Evolutionary conservation across 2,329 filamentous ascomycete genomes (phyloP).

Genomic region (Thermoascus crustaceus): DNA sequence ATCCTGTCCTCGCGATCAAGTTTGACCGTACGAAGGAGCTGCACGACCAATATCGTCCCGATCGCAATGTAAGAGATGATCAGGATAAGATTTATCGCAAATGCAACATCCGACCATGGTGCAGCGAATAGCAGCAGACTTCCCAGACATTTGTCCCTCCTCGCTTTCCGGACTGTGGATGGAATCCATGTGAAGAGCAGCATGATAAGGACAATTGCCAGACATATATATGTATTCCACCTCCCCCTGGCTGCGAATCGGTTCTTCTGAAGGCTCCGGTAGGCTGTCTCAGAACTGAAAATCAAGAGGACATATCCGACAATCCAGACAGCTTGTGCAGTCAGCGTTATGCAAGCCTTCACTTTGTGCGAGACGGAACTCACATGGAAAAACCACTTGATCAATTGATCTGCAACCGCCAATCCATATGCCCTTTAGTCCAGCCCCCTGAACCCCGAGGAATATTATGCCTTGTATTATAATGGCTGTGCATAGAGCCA

Average conservation of each 20-base stretch:
- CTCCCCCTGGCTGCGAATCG: conserved; percentile 11
- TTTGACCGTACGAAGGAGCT: conserved; percentile 12
- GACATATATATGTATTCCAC: conserved; percentile 13
- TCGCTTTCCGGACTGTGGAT: conserved; percentile 9
- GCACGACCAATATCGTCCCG: conserved; percentile 9
- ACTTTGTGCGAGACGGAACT: background rate
- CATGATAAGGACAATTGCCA: conserved; percentile 8
- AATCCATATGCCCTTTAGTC: conserved; percentile 6
- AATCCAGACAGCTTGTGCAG: conserved; percentile 16
- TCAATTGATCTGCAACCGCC: conserved; percentile 8
- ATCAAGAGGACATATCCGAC: conserved; percentile 16
- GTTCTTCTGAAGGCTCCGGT: conserved; percentile 10
- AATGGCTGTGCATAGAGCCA: conserved; percentile 10
- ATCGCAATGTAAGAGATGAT: conserved; percentile 12
- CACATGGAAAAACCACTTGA: conserved; percentile 18
- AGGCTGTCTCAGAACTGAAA: conserved; percentile 16
- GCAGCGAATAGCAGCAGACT: conserved; percentile 11
- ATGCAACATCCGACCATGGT: conserved; percentile 16
- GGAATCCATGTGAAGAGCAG: conserved; percentile 17
- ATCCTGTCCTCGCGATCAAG: conserved; percentile 15
- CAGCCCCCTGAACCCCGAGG: conserved; percentile 8
- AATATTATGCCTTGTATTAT: conserved; percentile 12
- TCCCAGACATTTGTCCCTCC: conserved; percentile 10
- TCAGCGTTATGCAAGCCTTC: conserved; percentile 5
- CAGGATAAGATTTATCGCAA: conserved; percentile 11